Conservation (phyloP, 257 asterid genomes). For the Salvia rosmarinus region DNA sequence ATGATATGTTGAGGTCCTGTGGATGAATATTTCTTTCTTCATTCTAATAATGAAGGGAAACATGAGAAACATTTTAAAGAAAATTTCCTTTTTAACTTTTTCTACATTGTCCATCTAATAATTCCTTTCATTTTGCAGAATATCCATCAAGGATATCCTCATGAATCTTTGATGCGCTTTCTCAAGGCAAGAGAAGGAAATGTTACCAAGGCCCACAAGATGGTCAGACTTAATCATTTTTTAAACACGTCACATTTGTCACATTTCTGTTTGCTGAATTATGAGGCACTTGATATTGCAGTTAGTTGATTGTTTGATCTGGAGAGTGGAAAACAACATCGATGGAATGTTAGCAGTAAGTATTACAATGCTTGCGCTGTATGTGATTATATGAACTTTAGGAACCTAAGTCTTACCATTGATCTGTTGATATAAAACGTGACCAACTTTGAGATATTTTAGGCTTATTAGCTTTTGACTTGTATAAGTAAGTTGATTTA, state of each 20-base stretch:
- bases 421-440: background rate
- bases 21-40: background rate
- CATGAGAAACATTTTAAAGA: background rate
- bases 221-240: constrained; percentile 47
- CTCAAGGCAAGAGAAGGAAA: constrained; percentile 74
- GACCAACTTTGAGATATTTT: background rate
- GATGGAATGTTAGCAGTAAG: constrained; percentile 72
- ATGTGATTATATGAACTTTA: background rate
- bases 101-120: constrained; percentile 8
- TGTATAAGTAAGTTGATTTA: background rate
- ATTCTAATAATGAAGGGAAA: background rate
- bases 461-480: background rate
- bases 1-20: background rate
- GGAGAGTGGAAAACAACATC: constrained; percentile 73
- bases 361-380: constrained; percentile 4
- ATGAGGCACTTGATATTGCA: constrained; percentile 45
- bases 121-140: constrained; percentile 48
- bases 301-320: constrained; percentile 63
- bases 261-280: constrained; percentile 15
- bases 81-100: background rate
- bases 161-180: constrained; percentile 60
- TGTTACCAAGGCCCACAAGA: constrained; percentile 63
- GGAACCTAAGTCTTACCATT: background rate
- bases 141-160: constrained; percentile 70
- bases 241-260: constrained; percentile 8